Evolutionary conservation across 495 filamentous ascomycete genomes (phyloP).

Genomic region (Podospora sp.): DNA sequence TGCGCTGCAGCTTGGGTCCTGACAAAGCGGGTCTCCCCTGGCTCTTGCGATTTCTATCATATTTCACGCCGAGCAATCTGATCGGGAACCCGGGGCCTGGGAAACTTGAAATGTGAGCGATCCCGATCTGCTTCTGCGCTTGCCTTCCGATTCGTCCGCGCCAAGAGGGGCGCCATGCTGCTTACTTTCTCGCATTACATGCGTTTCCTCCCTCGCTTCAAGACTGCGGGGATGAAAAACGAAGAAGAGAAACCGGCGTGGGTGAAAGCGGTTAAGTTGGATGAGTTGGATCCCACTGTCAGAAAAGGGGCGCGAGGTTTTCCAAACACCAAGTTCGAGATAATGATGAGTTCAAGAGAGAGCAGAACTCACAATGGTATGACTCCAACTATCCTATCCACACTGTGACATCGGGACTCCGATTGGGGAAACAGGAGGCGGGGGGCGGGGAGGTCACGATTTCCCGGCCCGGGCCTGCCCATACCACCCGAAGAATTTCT

Average conservation of each 20-base stretch:
- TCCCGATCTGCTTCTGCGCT: constrained; percentile 14
- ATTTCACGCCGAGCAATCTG: constrained; percentile 14
- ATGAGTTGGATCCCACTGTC: background rate
- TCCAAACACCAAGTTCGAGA: no score
- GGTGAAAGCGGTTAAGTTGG: no score
- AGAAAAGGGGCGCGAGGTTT: background rate
- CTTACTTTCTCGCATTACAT: background rate
- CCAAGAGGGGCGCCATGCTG: constrained; percentile 1
- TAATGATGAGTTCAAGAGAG: no score
- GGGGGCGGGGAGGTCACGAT: background rate
- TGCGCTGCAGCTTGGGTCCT: background rate
- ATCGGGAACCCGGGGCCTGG: constrained; percentile 1
- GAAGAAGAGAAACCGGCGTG: background rate
- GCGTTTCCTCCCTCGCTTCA: background rate
- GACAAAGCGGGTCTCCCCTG: constrained; percentile 7
- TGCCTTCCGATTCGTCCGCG: constrained; percentile 22
- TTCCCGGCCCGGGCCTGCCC: background rate
- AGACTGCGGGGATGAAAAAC: background rate
- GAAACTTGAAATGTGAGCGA: constrained; percentile 26
- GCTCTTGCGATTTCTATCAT: background rate
- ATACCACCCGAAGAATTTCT: background rate
- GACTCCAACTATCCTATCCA: no score
- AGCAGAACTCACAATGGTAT: no score
- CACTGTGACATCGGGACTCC: background rate
- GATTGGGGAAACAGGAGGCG: background rate